Evolutionary conservation across 2,329 filamentous ascomycete species (phyloP).

Genomic region (Emmonsiellopsis sp.): DNA sequence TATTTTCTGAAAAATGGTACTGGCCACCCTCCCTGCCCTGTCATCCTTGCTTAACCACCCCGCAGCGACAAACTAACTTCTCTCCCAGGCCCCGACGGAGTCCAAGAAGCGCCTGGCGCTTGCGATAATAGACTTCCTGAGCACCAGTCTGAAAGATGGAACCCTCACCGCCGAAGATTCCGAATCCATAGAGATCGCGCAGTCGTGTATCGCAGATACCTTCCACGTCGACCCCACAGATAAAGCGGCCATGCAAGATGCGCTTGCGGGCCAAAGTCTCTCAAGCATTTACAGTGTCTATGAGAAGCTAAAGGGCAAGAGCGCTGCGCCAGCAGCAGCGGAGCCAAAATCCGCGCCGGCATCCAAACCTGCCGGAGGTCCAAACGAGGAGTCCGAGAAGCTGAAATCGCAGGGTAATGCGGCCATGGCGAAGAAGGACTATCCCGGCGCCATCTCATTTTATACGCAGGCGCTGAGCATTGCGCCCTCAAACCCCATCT

Average conservation of each 20-base stretch:
- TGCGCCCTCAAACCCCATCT: conserved; percentile 81
- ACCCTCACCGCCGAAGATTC: conserved; percentile 79
- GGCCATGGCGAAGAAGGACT: conserved; percentile 92
- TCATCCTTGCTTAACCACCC: not conserved
- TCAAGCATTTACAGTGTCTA: conserved; percentile 90
- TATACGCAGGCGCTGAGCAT: conserved; percentile 82
- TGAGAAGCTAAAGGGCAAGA: conserved; percentile 77
- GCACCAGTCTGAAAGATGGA: conserved; percentile 73
- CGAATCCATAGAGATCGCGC: conserved; percentile 87
- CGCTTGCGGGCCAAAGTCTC: conserved; percentile 78
- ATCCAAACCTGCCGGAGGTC: conserved; percentile 8
- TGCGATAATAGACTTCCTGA: conserved; percentile 92
- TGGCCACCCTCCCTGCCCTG: not conserved
- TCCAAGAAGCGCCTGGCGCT: conserved; percentile 85
- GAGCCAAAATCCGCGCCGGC: conserved; percentile 28
- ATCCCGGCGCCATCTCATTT: conserved; percentile 66
- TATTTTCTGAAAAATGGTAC: not conserved
- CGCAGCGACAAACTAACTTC: not conserved
- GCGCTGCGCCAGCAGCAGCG: conserved; percentile 32
- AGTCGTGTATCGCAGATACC: conserved; percentile 87
- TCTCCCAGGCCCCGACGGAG: conserved; percentile 32
- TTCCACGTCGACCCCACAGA: conserved; percentile 90
- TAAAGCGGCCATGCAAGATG: conserved; percentile 60
- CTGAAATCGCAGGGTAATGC: conserved; percentile 88
- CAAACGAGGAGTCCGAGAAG: conserved; percentile 58